These are phyloP conservation scores for Ceratobasidium sp. DNA, from an alignment of 1,284 basidiomycete species.

Conservation along the genomic window DNA sequence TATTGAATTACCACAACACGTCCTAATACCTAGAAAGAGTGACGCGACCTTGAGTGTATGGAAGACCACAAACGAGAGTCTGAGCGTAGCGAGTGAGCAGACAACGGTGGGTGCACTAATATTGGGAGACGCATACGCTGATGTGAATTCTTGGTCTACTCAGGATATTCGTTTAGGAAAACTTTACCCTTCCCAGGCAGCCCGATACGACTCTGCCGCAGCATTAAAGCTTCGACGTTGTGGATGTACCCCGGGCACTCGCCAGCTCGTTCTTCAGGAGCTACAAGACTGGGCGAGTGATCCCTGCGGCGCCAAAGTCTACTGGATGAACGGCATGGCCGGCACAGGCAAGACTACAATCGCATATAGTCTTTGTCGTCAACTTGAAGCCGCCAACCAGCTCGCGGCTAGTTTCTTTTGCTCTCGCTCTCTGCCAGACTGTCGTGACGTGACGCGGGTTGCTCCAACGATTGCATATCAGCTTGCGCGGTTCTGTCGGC, in stretches of 20 bases:
- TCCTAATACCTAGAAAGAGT: background rate
- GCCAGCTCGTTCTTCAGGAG: constrained; percentile 46
- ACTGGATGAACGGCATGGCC: constrained; percentile 53
- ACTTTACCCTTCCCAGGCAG: background rate
- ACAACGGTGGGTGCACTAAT: background rate
- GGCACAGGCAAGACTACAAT: no score
- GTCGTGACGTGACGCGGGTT: constrained; percentile 11
- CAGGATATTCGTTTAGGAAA: background rate
- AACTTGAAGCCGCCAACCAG: constrained; percentile 4
- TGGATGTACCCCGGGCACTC: constrained; percentile 45
- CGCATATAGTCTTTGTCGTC: constrained; percentile 51
- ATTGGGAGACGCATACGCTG: background rate
- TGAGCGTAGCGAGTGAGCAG: background rate
- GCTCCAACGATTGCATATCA: constrained; percentile 41
- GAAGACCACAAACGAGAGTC: background rate
- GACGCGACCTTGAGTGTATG: background rate
- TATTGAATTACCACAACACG: background rate
- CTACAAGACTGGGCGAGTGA: constrained; percentile 46
- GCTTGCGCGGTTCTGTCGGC: constrained; percentile 14
- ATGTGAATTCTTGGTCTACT: background rate
- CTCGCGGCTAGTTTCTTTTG: constrained; percentile 56
- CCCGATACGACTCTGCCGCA: background rate
- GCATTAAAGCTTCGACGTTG: background rate
- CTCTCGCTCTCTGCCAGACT: constrained; percentile 49
- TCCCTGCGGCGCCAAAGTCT: constrained; percentile 45